Evolutionary conservation across 148 eudicot species (phyloP), one percentile per base, ranked within the genome.

Genomic region (Rhododendron molle): DNA sequence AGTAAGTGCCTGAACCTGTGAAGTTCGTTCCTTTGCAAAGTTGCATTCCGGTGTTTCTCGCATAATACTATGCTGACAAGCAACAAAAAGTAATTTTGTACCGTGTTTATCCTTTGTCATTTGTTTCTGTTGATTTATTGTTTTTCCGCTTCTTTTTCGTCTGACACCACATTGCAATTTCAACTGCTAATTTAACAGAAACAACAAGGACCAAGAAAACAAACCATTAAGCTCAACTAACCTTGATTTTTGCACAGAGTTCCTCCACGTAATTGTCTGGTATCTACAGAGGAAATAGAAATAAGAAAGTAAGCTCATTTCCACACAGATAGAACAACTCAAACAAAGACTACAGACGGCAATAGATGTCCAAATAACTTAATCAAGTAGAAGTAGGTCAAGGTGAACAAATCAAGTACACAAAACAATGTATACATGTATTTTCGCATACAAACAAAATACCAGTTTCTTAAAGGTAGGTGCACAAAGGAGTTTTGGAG

Each of bases 161-260:
- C 44, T 18, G 49, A 47, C 20, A 38, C 62, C 32, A 83, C 15
- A 83, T 49, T 32, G 65, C 30, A 58, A 80, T 65, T 74, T 67
- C 86, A 44, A 12, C 40, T 54, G 86, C 56, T 60, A 54, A 84
- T 54, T 46, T 72, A 47, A 13, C 26, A 62, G 58, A 38, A 69
- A 46, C 86, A 2, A 47, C 71, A 67, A 74, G 36, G 54, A 84
- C 12, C 44, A 81, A 12, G 52, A 74, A 73, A 44, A 32, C 84
- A 69, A 80, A 76, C 44, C 81, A 83, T 34, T n/a, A 84, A 78
- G 85, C 34, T 50, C 34, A 88, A 87, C 96, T 83, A 84, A 94
- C 99, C 99, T 92, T 96, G 81, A 96, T 91, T 79, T 90, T 90
- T 86, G 94, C 87, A 87, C 92, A 93, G 36, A 94, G 90, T 60